These are phyloP conservation scores for Poronia punctata DNA, from an alignment of 495 filamentous ascomycete genomes.

Conservation along the genomic window DNA sequence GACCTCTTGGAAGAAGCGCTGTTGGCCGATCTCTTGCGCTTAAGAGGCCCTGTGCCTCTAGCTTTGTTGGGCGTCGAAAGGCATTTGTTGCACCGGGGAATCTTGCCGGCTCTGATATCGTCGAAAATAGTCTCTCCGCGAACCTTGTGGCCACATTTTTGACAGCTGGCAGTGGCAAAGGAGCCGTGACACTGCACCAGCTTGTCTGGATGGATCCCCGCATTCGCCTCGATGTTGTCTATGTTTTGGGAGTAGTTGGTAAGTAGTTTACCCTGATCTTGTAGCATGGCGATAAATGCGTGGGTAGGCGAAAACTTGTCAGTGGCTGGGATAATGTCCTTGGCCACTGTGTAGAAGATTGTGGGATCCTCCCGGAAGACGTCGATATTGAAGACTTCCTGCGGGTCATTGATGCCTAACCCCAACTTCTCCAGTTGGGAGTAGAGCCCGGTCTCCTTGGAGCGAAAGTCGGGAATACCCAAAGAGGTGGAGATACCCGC, in stretches of 20 bases:
- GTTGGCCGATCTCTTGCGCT: conserved; percentile 70
- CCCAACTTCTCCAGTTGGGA: conserved; percentile 66
- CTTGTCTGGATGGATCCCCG: conserved; percentile 75
- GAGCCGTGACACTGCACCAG: conserved; percentile 95
- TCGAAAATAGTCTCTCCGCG: conserved; percentile 67
- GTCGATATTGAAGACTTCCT: conserved; percentile 89
- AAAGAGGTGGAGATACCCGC: conserved; percentile 87
- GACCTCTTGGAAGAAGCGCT: conserved; percentile 50
- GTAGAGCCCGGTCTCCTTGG: conserved; percentile 80
- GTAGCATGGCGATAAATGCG: conserved; percentile 89
- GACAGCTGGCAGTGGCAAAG: conserved; percentile 86
- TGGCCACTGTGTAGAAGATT: conserved; percentile 88
- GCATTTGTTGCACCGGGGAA: conserved; percentile 59
- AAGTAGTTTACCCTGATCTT: conserved; percentile 80
- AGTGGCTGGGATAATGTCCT: conserved; percentile 76
- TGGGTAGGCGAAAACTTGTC: conserved; percentile 80
- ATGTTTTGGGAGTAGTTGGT: conserved; percentile 99
- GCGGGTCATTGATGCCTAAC: conserved; percentile 66
- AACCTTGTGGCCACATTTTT: conserved; percentile 74
- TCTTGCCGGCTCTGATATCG: conserved; percentile 66
- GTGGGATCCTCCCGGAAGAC: conserved; percentile 79
- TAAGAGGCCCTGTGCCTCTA: conserved; percentile 30
- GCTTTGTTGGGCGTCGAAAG: conserved; percentile 25
- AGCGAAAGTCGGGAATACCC: conserved; percentile 86
- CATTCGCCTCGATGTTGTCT: conserved; percentile 88